Evolutionary conservation across 352 stramenopile species (phyloP), one percentile per base, ranked within the genome.

Genomic region (Globisporangium spinosum): DNA sequence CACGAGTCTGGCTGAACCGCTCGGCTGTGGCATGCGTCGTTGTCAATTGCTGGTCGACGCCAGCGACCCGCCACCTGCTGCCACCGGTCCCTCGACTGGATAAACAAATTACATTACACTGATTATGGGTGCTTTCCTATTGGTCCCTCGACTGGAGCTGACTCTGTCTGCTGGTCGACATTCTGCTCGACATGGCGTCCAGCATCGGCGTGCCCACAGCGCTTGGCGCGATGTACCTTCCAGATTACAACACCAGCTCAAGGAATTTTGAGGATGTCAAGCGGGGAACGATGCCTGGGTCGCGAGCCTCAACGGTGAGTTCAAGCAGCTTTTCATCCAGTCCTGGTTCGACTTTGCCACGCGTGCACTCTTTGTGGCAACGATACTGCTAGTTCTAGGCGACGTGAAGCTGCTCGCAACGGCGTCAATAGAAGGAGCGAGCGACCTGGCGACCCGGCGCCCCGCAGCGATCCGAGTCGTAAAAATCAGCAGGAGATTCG

Each of bases 301-400:
- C 27, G 40, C 54, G 17, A 68, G 63, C 63, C 38, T 69, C 13
- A 40, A 49, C 13, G 64, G 45, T 40, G 64, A 69, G 64, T 59
- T 69, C 56, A 69, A 59, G 32, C 40, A 64, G 56, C 27, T 69
- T 29, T 64, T 69, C 43, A 38, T 69, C 22, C 64, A 64, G 43
- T 49, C 32, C 2, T 69, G 64, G 64, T 25, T 53, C 15, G 64
- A 69, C 64, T 58, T 69, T 20, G 45, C 12, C n/a, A 43, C n/a
- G 3, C 64, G 64, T 22, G n/a, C 22, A 8, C 40, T 69, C 12
- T 69, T 69, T n/a, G 56, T 55, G 20, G 15, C 58, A 6, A 13
- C 64, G 0, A 22, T 54, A 2, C n/a, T 69, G 12, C 32, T 69
- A 7, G 63, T 29, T 2, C 22, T 69, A n/a, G 45, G 60, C n/a